phyloP scores from a whole-genome alignment of 2,329 filamentous ascomycete species.

The Cercospora sp. region DNA sequence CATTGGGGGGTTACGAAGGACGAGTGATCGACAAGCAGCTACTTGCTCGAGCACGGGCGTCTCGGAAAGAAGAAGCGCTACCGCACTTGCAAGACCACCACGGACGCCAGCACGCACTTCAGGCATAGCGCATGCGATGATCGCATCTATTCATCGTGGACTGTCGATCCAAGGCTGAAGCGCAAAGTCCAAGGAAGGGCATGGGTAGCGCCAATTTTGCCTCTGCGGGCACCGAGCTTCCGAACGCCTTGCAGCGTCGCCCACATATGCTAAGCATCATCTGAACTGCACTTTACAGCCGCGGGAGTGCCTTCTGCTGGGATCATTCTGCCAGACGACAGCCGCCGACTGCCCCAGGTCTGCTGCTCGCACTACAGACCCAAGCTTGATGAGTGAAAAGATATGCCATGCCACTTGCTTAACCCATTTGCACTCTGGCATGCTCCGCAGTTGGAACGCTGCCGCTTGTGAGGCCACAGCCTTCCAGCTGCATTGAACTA shows the following conservation, averaged over 20 bases:
- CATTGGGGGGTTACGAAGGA: not conserved
- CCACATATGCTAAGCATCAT: conserved; percentile 5
- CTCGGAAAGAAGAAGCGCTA: not conserved
- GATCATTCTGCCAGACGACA: not conserved
- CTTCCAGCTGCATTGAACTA: not conserved
- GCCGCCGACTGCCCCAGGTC: not conserved
- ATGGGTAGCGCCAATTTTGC: not conserved
- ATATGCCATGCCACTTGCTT: not conserved
- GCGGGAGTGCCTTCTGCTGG: not conserved
- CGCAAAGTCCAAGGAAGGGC: not conserved
- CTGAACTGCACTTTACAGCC: not conserved
- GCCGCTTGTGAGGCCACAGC: not conserved
- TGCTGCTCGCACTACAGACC: not conserved
- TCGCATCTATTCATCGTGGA: not conserved
- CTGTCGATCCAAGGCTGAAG: not conserved
- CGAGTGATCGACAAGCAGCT: not conserved
- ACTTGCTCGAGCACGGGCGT: not conserved
- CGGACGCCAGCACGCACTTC: not conserved
- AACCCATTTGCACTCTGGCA: not conserved
- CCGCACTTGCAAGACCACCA: not conserved
- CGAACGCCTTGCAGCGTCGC: not conserved
- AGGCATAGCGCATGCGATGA: not conserved
- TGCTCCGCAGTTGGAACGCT: not conserved
- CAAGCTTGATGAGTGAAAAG: not conserved
- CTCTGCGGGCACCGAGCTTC: not conserved